Conservation (phyloP, 2,329 filamentous ascomycete genomes). For the Dactylellina sp. region DNA sequence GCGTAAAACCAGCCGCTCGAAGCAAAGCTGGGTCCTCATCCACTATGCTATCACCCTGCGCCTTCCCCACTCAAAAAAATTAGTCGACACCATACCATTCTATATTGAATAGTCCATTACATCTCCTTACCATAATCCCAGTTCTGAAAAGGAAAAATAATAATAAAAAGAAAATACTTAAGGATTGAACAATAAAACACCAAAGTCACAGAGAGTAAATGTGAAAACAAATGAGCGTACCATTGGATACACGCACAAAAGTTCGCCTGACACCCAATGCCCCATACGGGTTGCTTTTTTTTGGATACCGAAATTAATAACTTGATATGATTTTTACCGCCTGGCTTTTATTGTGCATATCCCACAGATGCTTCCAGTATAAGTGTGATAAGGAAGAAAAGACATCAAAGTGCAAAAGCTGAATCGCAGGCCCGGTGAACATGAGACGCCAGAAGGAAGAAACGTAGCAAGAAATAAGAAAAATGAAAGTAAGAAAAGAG, state of each 20-base stretch:
- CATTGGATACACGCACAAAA: slow-evolving; percentile 41
- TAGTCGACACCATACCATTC: too few relatives aligned
- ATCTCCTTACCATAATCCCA: too few relatives aligned
- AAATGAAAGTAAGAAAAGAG: neutral
- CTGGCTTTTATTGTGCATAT: slow-evolving; percentile 2
- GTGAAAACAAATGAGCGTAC: neutral
- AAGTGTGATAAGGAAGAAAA: slow-evolving; percentile 17
- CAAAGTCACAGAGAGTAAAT: neutral
- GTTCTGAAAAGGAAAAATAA: neutral
- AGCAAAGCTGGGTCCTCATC: too few relatives aligned
- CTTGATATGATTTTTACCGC: slow-evolving; percentile 19
- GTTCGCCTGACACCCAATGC: slow-evolving; percentile 37
- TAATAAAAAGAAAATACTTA: neutral
- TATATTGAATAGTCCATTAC: too few relatives aligned
- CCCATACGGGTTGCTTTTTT: neutral
- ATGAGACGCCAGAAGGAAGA: slow-evolving; percentile 2
- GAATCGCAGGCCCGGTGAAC: slow-evolving; percentile 1
- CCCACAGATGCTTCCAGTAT: slow-evolving; percentile 3
- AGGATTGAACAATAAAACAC: neutral
- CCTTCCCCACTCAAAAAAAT: too few relatives aligned
- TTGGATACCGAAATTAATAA: neutral
- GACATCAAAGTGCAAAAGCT: neutral
- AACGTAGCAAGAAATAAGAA: slow-evolving; percentile 16
- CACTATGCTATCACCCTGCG: too few relatives aligned
- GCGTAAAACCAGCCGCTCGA: too few relatives aligned